Base-by-base conservation (phyloP, 148 eudicot species). In the Fagopyrum tataricum region DNA sequence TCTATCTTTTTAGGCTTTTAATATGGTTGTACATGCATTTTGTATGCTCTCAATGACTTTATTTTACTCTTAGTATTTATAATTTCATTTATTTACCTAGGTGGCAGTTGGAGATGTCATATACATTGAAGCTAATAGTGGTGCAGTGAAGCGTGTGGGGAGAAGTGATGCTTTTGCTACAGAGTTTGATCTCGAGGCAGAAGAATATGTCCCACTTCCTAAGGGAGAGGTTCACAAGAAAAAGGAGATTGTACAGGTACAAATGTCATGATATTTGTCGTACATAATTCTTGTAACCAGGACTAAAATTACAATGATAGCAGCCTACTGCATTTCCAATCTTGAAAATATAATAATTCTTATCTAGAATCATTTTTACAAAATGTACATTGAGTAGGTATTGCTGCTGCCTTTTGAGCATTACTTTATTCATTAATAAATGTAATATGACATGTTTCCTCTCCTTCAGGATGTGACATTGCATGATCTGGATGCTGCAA, bases 131-230 rank as follows among this genome's bases (percentile, higher is more conserved):
- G 92, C 97, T 44, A 92, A 96, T 76, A 96, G 99, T 71, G 99
- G 99, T 51, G 99, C 99, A 52, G 99, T 92, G 48, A 92, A 96
- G 72, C 89, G 99, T 75, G 99, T 96, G 68, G 97, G 99, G 31
- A 88, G 99, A 80, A 96, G 97, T 79, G 99, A 96, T 83, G 96
- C 94, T 76, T 96, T 96, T 85, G 99, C 99, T 39, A 92, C 99
- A 26, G 99, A 96, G 76, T 96, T 96, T 69, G 97, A 96, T 83
- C 96, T 96, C 13, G 99, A 96, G 87, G 99, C 97, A 48, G 97
- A 92, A 84, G 99, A 96, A 76, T 96, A 96, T 81, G 99, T 96
- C 59, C 97, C 99, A 21, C 96, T 96, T 77, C 99, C 99, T 37
- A 96, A 96, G 80, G 96, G 99, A 81, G 99, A 96, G 84, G 99